phyloP scores from a whole-genome alignment of 306 rosid species.

The Gleditsia sinensis region DNA sequence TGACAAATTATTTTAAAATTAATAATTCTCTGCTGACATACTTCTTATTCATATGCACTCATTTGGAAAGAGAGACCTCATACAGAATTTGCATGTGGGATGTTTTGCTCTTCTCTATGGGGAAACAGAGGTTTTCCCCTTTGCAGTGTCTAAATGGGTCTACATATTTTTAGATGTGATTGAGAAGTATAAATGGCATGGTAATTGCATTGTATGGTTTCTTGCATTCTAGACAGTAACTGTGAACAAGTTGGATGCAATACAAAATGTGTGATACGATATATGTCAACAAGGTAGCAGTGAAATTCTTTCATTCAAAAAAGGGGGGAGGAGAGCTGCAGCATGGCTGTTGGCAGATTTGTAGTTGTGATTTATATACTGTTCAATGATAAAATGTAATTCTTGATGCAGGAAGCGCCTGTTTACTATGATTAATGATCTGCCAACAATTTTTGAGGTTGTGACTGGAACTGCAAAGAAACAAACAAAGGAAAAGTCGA shows the following conservation, averaged over 20 bases:
- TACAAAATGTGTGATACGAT: neutral
- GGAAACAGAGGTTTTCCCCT: neutral
- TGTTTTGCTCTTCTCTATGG: neutral
- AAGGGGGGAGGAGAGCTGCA: neutral
- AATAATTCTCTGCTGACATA: neutral
- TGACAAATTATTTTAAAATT: neutral
- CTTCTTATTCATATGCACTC: neutral
- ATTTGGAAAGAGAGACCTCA: neutral
- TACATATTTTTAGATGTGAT: neutral
- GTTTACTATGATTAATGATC: slow-evolving; percentile 67
- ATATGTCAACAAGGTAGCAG: neutral
- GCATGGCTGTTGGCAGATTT: neutral
- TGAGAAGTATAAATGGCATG: neutral
- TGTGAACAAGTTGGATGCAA: no score
- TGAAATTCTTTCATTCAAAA: neutral
- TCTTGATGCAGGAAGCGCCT: slow-evolving; percentile 56
- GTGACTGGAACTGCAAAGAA: slow-evolving; percentile 55
- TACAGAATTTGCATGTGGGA: neutral
- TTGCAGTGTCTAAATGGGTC: neutral
- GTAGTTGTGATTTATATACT: neutral
- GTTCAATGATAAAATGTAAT: neutral
- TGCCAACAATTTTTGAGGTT: slow-evolving; percentile 67
- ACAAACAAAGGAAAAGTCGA: slow-evolving; percentile 61
- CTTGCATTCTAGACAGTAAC: neutral
- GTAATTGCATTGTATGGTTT: neutral